These are phyloP conservation scores for Phytophthora pistaciae DNA, from an alignment of 352 stramenopile genomes.

Conservation along the genomic window DNA sequence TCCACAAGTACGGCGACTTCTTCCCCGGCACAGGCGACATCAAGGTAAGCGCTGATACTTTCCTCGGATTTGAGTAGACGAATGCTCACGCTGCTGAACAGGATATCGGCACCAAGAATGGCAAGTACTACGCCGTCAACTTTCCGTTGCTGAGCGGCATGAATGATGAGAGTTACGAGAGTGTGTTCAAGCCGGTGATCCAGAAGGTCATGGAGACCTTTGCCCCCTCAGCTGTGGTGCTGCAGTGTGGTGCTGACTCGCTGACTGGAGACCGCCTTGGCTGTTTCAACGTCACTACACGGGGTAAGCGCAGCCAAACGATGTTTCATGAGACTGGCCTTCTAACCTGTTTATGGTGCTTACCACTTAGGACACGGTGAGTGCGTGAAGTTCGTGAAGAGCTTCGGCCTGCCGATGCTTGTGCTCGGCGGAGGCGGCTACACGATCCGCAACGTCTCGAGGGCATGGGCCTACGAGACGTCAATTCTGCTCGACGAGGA, in stretches of 20 bases:
- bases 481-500: constrained; percentile 91
- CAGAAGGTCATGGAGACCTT: constrained; percentile 94
- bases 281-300: constrained; percentile 98
- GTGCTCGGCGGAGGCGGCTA: constrained; percentile 89
- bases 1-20: constrained; percentile 99
- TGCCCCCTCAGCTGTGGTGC: constrained; percentile 92
- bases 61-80: neutral
- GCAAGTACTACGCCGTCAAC: constrained; percentile 97
- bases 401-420: constrained; percentile 85
- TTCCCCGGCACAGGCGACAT: constrained; percentile 98
- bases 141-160: constrained; percentile 97
- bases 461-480: constrained; percentile 98
- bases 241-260: constrained; percentile 98
- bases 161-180: constrained; percentile 95
- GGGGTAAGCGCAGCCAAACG: constrained; percentile 31
- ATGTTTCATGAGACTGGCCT: neutral
- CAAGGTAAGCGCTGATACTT: constrained; percentile 40
- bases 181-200: constrained; percentile 98
- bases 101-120: constrained; percentile 95
- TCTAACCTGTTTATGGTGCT: no score
- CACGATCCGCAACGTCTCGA: constrained; percentile 88
- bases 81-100: no score
- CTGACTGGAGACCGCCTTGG: constrained; percentile 97
- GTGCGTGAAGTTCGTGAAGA: constrained; percentile 89
- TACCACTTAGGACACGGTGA: constrained; percentile 68